Base-by-base conservation (phyloP, 331 rosid genomes). In the Prunus yedoensis region DNA sequence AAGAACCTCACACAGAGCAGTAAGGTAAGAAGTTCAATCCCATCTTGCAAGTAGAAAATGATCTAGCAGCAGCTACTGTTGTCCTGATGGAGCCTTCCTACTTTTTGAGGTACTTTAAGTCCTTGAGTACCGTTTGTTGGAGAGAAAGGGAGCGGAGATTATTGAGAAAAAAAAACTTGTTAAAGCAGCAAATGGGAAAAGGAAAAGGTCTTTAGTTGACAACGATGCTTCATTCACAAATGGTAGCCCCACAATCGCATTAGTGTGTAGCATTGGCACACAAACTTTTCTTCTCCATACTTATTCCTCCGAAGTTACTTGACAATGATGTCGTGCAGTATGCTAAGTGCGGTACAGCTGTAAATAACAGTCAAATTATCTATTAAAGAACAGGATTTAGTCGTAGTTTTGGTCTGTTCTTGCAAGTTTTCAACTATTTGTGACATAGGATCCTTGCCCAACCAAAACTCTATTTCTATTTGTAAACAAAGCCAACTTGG, bases 71-170 rank as follows among this genome's bases (percentile, higher is more conserved):
- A 57, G 83, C 63, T 59, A 20, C 73, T 58, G 52, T 76, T 65
- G 62, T 47, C 17, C 38, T 77, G 88, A 88, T 52, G 60, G 88
- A 86, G 65, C 88, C 81, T 77, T 69, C 78, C 77, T 87, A 85
- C 81, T 88, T 82, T 75, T 71, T 68, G 28, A 63, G 82, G 74
- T 71, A 23, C 77, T 74, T 83, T 74, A 38, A 50, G 57, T 49
- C 17, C 41, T 78, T 77, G 14, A 57, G 79, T 15, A 46, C 17
- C 18, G 32, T 25, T 74, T 58, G 88, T 79, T 75, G 66, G 73
- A 20, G 12, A 28, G 57, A 38, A 20, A 27, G 73, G 20, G 65
- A 28, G 61, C 64, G 17, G 45, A 50, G 32, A 7, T 4, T 32
- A 27, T 30, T 32, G 7, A 32, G 0, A 32, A 0, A 52, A 23